Evolutionary conservation across 2,329 filamentous ascomycete genomes (phyloP).

Genomic region (Arthrobotrys musiformis): DNA sequence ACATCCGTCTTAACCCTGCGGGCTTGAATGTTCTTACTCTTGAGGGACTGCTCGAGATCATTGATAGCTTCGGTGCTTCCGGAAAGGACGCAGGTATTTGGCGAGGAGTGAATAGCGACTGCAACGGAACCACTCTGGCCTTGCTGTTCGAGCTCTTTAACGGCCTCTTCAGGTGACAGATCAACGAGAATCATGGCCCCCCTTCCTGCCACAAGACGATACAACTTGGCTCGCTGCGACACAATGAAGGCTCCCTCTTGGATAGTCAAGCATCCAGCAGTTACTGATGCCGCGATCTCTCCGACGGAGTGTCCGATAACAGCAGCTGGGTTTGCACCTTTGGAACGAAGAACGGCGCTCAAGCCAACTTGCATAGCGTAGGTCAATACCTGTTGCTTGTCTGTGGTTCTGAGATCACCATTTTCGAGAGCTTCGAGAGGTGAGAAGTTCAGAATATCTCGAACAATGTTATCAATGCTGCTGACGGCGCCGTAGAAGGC

Average conservation of each 20-base stretch:
- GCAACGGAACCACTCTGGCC: constrained; percentile 59
- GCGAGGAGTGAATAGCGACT: constrained; percentile 62
- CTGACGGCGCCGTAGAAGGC: constrained; percentile 23
- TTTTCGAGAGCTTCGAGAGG: constrained; percentile 20
- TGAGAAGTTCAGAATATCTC: constrained; percentile 22
- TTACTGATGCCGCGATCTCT: constrained; percentile 63
- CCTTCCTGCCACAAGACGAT: constrained; percentile 29
- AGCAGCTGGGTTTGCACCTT: constrained; percentile 61
- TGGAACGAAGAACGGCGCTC: constrained; percentile 59
- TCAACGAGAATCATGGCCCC: constrained; percentile 61
- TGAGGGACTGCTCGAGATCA: constrained; percentile 55
- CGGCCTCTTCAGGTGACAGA: constrained; percentile 60
- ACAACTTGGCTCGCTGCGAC: constrained; percentile 60
- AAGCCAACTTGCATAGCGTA: constrained; percentile 63
- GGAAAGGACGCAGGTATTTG: constrained; percentile 62
- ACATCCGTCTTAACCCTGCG: constrained; percentile 63
- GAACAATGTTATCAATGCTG: constrained; percentile 19
- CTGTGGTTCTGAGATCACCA: constrained; percentile 26
- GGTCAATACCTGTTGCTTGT: constrained; percentile 58
- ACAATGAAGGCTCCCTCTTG: constrained; percentile 63
- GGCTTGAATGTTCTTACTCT: constrained; percentile 60
- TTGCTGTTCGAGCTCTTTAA: constrained; percentile 41
- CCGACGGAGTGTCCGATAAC: constrained; percentile 65
- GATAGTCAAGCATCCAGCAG: constrained; percentile 61
- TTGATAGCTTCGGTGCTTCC: constrained; percentile 59